Base-by-base conservation (phyloP, 2,329 filamentous ascomycete species). In the Whalleya microplaca region DNA sequence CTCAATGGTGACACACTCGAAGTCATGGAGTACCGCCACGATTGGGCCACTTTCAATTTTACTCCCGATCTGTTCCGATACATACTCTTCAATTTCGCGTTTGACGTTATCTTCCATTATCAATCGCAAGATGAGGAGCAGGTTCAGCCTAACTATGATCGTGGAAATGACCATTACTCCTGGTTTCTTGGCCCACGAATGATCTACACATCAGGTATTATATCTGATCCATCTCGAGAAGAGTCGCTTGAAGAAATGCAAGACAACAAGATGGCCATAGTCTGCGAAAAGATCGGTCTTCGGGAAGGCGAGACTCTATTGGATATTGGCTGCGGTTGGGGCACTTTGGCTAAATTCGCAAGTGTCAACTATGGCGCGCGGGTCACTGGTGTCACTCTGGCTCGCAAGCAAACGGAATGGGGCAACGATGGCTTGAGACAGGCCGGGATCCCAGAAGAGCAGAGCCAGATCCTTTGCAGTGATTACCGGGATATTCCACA, bases 141-240 rank as follows among this genome's bases (percentile, higher is more conserved):
- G 79, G 92, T 97, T 55, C 91, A 92, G 71, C 91, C 92, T 75
- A 91, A 96, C 80, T 97, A 97, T 77, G 93, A 97, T 82, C 88
- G 91, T 62, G 93, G 93, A 71, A 92, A 97, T 73, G 93, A 97
- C 77, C 96, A 96, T 79, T 97, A 97, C 81, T 88, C 85, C 73
- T 97, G 91, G 91, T 97, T 97, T 84, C 85, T 97, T 61, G 93
- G 93, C 62, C 93, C 92, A 59, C 92, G 93, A 72, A 97, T 97
- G 93, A 91, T 97, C 76, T 97, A 97, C 81, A 97, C 93, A 49
- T 94, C 90, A 47, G 93, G 93, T 69, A 82, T 97, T 69, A 94
- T 97, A 72, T 89, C 89, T 61, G 92, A 97, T 75, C 84, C 89
- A 74, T 86, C 86, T 75, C 83, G 82, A 67, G 93, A 96, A 78